These are phyloP conservation scores for Chalaropsis thielavioides DNA, from an alignment of 2,329 filamentous ascomycete species.

Conservation along the genomic window DNA sequence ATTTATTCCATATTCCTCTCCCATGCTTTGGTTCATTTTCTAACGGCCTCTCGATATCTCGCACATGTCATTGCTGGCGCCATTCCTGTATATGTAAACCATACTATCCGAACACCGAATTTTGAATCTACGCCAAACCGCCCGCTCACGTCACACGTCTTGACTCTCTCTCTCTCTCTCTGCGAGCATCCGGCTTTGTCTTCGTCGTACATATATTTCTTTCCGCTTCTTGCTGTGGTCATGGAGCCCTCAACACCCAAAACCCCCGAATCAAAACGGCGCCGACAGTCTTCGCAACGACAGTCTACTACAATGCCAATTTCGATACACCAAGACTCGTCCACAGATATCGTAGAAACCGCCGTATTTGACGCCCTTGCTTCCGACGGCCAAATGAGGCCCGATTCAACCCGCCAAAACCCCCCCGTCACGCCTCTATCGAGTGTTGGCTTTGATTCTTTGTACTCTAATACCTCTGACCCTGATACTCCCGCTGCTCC, in stretches of 20 bases:
- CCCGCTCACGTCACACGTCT: no score
- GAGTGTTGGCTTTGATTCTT: not conserved
- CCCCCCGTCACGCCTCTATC: constrained; percentile 1
- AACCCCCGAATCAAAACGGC: not conserved
- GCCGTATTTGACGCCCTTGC: constrained; percentile 17
- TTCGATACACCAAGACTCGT: constrained; percentile 7
- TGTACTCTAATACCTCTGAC: not conserved
- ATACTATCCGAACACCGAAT: no score
- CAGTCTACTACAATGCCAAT: constrained; percentile 10
- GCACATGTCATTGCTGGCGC: no score
- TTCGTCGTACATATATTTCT: not conserved
- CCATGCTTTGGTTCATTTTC: no score
- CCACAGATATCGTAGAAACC: not conserved
- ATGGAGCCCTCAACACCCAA: not conserved
- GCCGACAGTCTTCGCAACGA: constrained; percentile 12
- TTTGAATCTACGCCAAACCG: no score
- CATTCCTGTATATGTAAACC: no score
- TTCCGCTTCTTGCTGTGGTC: not conserved
- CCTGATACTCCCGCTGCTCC: not conserved
- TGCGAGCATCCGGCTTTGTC: no score
- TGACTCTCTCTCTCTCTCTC: no score
- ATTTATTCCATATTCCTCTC: no score
- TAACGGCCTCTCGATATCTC: no score
- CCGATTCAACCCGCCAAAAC: not conserved
- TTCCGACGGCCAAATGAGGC: constrained; percentile 12